Base-by-base conservation (phyloP, 345 rosid species). In the Populus nigra region DNA sequence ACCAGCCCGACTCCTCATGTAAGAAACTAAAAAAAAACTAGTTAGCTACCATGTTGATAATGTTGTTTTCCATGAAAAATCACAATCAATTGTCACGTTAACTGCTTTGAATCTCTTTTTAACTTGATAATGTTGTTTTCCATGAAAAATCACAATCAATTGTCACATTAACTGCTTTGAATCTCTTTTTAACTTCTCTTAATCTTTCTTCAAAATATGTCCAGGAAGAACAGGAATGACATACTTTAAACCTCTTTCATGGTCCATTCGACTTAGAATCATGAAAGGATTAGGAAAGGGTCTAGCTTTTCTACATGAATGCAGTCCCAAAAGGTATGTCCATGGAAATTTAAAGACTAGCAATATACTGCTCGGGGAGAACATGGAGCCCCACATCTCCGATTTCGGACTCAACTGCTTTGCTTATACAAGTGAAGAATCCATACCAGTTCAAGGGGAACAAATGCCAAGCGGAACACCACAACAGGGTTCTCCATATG, bases 301-400 rank as follows among this genome's bases (percentile, higher is more conserved):
- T 12, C 71, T 82, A 65, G 65, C 66, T 35, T 77, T 47, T 25
- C 68, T 82, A 31, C 84, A 82, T 18, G 84, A 82, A 74, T 63
- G 71, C 68, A 74, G 76, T 43, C 78, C 73, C 59, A 82, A 71
- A 72, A 74, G 76, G 69, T 77, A 77, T 50, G 84, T 82, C 62
- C 81, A 82, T 65, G 84, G 84, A 65, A 63, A 82, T 55, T 43
- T 82, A 67, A 77, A 74, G 81, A 73, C 78, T 22, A 39, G 75
- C 73, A 82, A 78, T 55, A 22, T 82, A 27, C 81, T 82, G 4
- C 84, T 82, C 31, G 81, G 78, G 43, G 72, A 77, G 27, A 65
- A 49, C 75, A 74, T 82, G 84, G 84, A 82, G 38, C 82, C 84
- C 65, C 70, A 23, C 49, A 82, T 82, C 75, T 74, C 84, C 4